Evolutionary conservation across 1,284 basidiomycete genomes (phyloP).

Genomic region (Boletellus deceptivus): DNA sequence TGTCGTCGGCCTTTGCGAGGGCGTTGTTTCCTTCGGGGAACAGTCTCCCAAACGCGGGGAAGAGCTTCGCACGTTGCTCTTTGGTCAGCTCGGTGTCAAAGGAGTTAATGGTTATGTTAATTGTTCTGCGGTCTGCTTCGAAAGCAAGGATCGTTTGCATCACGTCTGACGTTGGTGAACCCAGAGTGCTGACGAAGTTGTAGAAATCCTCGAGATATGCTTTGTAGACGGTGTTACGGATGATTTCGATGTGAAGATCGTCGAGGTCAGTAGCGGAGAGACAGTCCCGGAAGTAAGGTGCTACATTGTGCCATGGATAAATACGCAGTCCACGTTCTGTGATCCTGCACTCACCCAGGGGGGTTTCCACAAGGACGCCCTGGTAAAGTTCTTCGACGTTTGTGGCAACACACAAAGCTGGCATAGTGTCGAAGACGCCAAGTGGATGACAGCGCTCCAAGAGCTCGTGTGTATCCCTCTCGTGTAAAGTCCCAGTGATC

Average conservation of each 20-base stretch:
- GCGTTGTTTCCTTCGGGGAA: slow-evolving; percentile 96
- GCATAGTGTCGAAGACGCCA: slow-evolving; percentile 98
- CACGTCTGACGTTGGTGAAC: slow-evolving; percentile 83
- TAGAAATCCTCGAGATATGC: slow-evolving; percentile 99
- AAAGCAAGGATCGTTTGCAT: slow-evolving; percentile 92
- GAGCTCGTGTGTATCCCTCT: slow-evolving; percentile 96
- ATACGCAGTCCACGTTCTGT: background rate
- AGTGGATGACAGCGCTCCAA: slow-evolving; percentile 96
- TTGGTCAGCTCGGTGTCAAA: slow-evolving; percentile 95
- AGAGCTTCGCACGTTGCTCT: slow-evolving; percentile 94
- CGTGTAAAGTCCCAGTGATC: slow-evolving; percentile 97
- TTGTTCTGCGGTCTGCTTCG: slow-evolving; percentile 94
- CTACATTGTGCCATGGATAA: slow-evolving; percentile 42
- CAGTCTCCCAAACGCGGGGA: slow-evolving; percentile 90
- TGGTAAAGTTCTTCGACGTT: slow-evolving; percentile 99
- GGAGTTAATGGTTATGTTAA: slow-evolving; percentile 99
- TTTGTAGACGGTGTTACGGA: slow-evolving; percentile 99
- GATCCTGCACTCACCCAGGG: slow-evolving; percentile 67
- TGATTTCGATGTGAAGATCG: slow-evolving; percentile 99
- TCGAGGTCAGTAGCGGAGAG: slow-evolving; percentile 95
- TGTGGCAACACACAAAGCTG: slow-evolving; percentile 97
- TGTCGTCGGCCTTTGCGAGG: slow-evolving; percentile 91
- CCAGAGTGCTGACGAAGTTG: slow-evolving; percentile 76
- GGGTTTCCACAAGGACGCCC: slow-evolving; percentile 96
- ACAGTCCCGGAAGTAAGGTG: slow-evolving; percentile 97